Percentiles rank a stretch among this genome's conserved stretches.
Conservation (phyloP, 2,329 filamentous ascomycete species). For the Ceratocystis cacaofunesta region DNA sequence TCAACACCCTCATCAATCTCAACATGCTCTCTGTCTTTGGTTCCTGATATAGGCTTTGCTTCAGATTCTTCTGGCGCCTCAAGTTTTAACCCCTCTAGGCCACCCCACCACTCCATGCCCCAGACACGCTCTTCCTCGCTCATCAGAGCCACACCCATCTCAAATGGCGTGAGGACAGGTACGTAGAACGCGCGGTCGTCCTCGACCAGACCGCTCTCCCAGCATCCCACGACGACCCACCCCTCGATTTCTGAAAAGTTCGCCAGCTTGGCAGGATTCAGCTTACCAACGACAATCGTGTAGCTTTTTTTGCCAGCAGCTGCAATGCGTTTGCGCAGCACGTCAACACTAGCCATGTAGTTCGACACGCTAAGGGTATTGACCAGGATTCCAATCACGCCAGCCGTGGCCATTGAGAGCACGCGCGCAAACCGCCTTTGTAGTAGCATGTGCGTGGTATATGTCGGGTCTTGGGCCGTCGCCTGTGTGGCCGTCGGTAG, state of each 20-base stretch:
- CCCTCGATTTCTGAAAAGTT: conserved; percentile 93
- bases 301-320: conserved; percentile 86
- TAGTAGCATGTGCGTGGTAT: conserved; percentile 40
- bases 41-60: conserved; percentile 18
- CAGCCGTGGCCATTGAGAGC: conserved; percentile 61
- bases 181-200: conserved; percentile 69
- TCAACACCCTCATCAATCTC: conserved; percentile 33
- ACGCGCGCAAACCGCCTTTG: conserved; percentile 80
- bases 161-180: conserved; percentile 88
- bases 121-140: conserved; percentile 64
- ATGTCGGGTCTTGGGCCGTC: conserved; percentile 27
- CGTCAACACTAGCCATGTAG: conserved; percentile 66
- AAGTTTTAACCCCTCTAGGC: conserved; percentile 51
- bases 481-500: conserved; percentile 46
- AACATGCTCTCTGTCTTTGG: conserved; percentile 19
- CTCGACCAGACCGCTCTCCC: conserved; percentile 88
- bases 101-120: conserved; percentile 78
- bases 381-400: conserved; percentile 85
- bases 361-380: conserved; percentile 89
- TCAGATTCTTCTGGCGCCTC: conserved; percentile 15
- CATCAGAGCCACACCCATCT: conserved; percentile 64
- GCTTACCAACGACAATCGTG: conserved; percentile 87
- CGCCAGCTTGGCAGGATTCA: conserved; percentile 88
- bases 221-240: conserved; percentile 95
- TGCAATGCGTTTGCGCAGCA: conserved; percentile 57